Evolutionary conservation across 2,329 filamentous ascomycete genomes (phyloP), one percentile per base, ranked within the genome.

Genomic region (Macrophomina tecta): DNA sequence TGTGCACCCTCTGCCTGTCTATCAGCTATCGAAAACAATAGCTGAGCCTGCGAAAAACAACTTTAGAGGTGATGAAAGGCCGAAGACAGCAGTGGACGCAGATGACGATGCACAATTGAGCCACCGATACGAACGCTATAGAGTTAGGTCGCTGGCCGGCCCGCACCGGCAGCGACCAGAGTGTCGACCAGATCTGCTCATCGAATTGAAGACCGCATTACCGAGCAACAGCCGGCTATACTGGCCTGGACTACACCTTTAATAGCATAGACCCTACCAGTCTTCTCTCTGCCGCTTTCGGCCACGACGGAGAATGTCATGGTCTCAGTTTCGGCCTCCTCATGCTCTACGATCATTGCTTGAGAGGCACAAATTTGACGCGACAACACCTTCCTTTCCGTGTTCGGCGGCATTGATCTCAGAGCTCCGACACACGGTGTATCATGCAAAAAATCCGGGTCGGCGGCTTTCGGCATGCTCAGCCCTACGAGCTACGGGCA

Each of bases 401-500:
- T 18, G 5, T 11, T 36, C 18, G 14, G 32, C 14, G 32, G 30
- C 58, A 36, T 12, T 14, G 16, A 36, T 49, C 23, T 62, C 9
- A 23, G n/a, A 8, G 42, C 40, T 23, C 55, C 38, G 12, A 36
- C 40, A 32, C 32, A 34, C 28, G 28, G n/a, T 45, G 32, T 62
- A 42, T 49, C 32, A 28, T 23, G 6, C 38, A 34, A 14, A 23
- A n/a, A 60, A 60, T 46, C 42, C 45, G 52, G 14, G 45, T 49
- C 30, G 45, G 58, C 58, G 9, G 58, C 30, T 49, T 61, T 60
- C 45, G 58, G 42, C 58, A 23, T n/a, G 30, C n/a, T 64, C 61
- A 64, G 61, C 61, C 61, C 61, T 64, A 64, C 61, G 48, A 40
- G 16, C 48, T 64, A 64, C 61, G 48, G 58, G 28, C n/a, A 16